Percentiles rank a stretch among this genome's conserved stretches.
Conservation (phyloP, 2,329 filamentous ascomycete species). For the Xylaria sp. region DNA sequence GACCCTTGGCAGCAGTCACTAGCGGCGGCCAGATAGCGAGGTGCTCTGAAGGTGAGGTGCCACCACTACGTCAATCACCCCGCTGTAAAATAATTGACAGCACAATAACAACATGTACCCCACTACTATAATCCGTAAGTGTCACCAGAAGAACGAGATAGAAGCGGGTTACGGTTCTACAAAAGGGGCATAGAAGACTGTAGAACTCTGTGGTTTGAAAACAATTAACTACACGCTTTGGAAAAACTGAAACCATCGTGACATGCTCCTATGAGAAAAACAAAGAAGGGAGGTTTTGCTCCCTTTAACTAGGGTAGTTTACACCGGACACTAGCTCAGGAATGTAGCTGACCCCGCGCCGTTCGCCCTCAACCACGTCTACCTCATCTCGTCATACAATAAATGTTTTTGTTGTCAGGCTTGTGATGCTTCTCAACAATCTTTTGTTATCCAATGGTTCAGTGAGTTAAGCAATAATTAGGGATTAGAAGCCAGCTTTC, state of each 20-base stretch:
- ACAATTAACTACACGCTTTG: conserved; percentile 14
- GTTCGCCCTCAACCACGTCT: neutral
- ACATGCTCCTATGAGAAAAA: neutral
- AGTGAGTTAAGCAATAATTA: neutral
- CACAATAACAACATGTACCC: conserved; percentile 12
- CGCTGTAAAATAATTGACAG: conserved; percentile 23
- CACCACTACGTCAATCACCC: conserved; percentile 43
- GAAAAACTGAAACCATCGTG: neutral
- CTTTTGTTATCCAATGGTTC: neutral
- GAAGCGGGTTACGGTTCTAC: neutral
- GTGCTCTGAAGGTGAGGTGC: conserved; percentile 28
- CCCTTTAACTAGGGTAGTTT: neutral
- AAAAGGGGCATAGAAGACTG: neutral
- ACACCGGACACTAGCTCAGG: neutral
- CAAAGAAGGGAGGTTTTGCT: neutral
- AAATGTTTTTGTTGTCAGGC: neutral
- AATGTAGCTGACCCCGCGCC: neutral
- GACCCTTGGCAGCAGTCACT: conserved; percentile 8
- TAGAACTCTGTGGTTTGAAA: conserved; percentile 16
- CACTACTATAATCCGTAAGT: conserved; percentile 1
- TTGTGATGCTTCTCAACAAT: neutral
- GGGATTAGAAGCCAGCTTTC: neutral
- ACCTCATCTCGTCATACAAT: too few species aligned
- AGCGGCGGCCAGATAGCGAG: conserved; percentile 1
- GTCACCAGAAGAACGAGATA: conserved; percentile 9